Evolutionary conservation across 2,329 filamentous ascomycete genomes (phyloP).

Genomic region (Fusarium torulosum): DNA sequence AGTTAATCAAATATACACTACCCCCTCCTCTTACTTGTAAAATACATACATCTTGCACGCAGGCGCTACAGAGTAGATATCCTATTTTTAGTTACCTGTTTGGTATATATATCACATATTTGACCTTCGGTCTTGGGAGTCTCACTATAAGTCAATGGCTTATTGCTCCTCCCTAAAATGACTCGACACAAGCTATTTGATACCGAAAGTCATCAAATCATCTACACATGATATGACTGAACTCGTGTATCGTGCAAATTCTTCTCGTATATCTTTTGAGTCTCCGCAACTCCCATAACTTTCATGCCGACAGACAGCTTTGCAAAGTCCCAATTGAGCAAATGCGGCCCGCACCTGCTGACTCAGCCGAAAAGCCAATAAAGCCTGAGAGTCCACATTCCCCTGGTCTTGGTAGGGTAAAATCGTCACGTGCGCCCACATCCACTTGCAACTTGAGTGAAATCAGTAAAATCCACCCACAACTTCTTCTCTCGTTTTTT

Average conservation of each 20-base stretch:
- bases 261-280: background rate
- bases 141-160: background rate
- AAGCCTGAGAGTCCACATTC: too few species aligned
- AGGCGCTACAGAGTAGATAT: constrained; percentile 17
- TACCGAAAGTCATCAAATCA: background rate
- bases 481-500: constrained; percentile 22
- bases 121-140: background rate
- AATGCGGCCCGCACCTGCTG: constrained; percentile 15
- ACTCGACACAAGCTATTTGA: too few species aligned
- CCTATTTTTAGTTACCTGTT: background rate
- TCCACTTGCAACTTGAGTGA: constrained; percentile 10
- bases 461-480: constrained; percentile 52
- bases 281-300: background rate
- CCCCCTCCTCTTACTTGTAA: constrained; percentile 38
- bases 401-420: constrained; percentile 16
- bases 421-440: constrained; percentile 51
- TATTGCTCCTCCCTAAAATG: background rate
- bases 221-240: background rate
- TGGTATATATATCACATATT: background rate
- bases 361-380: background rate
- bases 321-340: constrained; percentile 8
- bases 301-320: background rate
- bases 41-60: constrained; percentile 19
- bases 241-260: constrained; percentile 5
- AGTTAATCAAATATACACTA: constrained; percentile 36